phyloP scores from a whole-genome alignment of 768 basidiomycete genomes.

The Steccherinum ochraceum region DNA sequence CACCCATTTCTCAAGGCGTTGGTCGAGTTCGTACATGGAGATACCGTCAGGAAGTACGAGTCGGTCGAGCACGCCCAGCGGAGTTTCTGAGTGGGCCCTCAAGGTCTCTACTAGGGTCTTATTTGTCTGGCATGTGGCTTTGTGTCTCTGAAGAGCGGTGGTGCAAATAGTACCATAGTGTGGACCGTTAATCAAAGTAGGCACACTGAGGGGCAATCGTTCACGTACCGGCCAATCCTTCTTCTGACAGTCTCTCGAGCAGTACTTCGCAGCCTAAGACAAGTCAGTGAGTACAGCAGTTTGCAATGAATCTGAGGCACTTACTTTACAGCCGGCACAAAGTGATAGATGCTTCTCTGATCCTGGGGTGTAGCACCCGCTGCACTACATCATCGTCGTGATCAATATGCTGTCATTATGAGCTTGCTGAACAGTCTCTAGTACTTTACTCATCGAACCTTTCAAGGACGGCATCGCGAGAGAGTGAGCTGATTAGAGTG shows the following conservation, averaged over 20 bases:
- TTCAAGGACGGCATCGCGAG: not conserved
- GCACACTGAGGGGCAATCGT: too few species aligned
- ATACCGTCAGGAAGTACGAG: slow-evolving; percentile 19
- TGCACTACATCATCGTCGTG: slow-evolving; percentile 6
- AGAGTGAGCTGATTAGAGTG: too few species aligned
- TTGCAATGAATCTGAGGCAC: not conserved
- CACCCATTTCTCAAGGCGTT: slow-evolving; percentile 28
- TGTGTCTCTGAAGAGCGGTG: slow-evolving; percentile 14
- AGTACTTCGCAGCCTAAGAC: slow-evolving; percentile 14
- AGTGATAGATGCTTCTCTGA: slow-evolving; percentile 10
- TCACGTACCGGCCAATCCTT: slow-evolving; percentile 18
- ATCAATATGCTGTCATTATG: not conserved
- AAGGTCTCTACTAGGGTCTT: slow-evolving; percentile 12
- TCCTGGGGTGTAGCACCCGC: slow-evolving; percentile 10
- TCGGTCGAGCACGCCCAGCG: slow-evolving; percentile 7
- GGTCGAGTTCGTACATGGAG: slow-evolving; percentile 23
- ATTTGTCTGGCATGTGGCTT: slow-evolving; percentile 15
- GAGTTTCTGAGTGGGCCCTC: slow-evolving; percentile 10
- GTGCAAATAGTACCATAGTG: not conserved
- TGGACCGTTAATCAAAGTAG: too few species aligned
- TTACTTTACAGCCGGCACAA: slow-evolving; percentile 13
- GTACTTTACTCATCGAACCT: not conserved
- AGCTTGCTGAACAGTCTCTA: not conserved
- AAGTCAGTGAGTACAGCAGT: not conserved
- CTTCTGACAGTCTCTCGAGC: slow-evolving; percentile 20